Conservation (phyloP, 805 yeast genomes). For the Wickerhamiella sergipiensis region DNA sequence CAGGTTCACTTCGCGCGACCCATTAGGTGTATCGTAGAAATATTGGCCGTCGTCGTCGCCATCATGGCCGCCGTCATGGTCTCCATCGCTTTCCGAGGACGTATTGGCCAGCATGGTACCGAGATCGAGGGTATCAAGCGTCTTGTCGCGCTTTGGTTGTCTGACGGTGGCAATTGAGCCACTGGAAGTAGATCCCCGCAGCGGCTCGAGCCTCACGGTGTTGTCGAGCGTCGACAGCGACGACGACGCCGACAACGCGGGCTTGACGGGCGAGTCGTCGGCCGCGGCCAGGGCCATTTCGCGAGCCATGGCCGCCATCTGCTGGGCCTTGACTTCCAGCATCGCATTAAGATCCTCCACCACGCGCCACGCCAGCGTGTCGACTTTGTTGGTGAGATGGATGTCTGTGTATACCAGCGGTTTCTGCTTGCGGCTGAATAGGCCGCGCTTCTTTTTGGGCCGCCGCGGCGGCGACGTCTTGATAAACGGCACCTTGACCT, state of each 20-base stretch:
- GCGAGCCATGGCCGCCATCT: not conserved
- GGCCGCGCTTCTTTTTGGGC: not conserved
- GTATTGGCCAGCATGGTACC: not conserved
- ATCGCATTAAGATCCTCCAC: slow-evolving; percentile 20
- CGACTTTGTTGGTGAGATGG: slow-evolving; percentile 18
- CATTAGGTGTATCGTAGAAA: not conserved
- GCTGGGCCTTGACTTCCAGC: not conserved
- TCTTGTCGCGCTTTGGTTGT: slow-evolving; percentile 2
- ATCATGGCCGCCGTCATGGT: not conserved
- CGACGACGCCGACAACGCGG: not conserved
- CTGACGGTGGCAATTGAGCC: not conserved
- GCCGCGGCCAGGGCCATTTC: not conserved
- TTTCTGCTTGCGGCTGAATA: not conserved
- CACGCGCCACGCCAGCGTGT: slow-evolving; percentile 22
- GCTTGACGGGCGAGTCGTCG: not conserved
- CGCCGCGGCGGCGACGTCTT: slow-evolving; percentile 12
- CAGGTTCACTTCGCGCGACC: not conserved
- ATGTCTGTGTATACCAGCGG: slow-evolving; percentile 5
- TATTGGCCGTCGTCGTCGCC: not conserved
- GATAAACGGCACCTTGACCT: slow-evolving; percentile 15
- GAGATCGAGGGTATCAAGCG: slow-evolving; percentile 3
- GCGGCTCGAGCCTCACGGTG: not conserved
- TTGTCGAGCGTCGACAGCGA: not conserved
- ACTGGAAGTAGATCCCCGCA: not conserved
- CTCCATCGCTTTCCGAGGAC: slow-evolving; percentile 1